A percentile compares a stretch with the other conserved stretches of the same genome.
Evolutionary conservation across 768 basidiomycete genomes (phyloP).

Genomic region (Tephrocybe sp.): DNA sequence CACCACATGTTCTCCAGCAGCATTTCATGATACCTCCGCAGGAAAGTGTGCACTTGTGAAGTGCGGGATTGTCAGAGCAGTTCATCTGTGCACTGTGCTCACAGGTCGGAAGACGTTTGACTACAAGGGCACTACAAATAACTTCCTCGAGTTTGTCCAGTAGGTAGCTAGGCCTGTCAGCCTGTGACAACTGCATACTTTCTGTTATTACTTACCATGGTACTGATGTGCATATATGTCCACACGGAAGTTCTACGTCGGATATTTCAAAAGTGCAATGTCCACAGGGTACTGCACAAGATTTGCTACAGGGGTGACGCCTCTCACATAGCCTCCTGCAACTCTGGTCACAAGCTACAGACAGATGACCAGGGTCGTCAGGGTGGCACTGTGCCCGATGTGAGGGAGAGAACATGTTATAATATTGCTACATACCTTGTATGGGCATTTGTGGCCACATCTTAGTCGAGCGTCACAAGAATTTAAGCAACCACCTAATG

Average conservation of each 20-base stretch:
- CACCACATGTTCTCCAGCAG: constrained; percentile 51
- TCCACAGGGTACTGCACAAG: constrained; percentile 55
- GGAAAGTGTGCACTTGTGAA: constrained; percentile 34
- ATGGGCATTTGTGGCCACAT: constrained; percentile 69
- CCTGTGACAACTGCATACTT: neutral
- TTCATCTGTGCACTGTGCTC: constrained; percentile 50
- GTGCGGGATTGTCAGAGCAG: constrained; percentile 46
- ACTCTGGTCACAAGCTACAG: constrained; percentile 43
- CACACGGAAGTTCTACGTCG: constrained; percentile 55
- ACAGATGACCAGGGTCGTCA: constrained; percentile 54
- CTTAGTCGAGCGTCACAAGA: constrained; percentile 50
- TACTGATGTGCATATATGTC: constrained; percentile 44
- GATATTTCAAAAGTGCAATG: constrained; percentile 47
- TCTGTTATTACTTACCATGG: constrained; percentile 45
- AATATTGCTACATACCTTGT: constrained; percentile 40
- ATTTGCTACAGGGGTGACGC: constrained; percentile 56
- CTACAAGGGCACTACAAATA: constrained; percentile 41
- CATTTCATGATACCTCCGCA: constrained; percentile 52
- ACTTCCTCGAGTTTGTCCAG: constrained; percentile 45
- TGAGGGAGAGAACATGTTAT: neutral
- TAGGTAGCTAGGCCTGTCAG: constrained; percentile 34
- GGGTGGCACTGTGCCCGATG: constrained; percentile 50
- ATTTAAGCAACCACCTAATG: constrained; percentile 60
- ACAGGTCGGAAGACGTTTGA: constrained; percentile 47
- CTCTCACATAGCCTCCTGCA: constrained; percentile 55